Evolutionary conservation across 345 rosid genomes (phyloP).

Genomic region (Arabis alpina): DNA sequence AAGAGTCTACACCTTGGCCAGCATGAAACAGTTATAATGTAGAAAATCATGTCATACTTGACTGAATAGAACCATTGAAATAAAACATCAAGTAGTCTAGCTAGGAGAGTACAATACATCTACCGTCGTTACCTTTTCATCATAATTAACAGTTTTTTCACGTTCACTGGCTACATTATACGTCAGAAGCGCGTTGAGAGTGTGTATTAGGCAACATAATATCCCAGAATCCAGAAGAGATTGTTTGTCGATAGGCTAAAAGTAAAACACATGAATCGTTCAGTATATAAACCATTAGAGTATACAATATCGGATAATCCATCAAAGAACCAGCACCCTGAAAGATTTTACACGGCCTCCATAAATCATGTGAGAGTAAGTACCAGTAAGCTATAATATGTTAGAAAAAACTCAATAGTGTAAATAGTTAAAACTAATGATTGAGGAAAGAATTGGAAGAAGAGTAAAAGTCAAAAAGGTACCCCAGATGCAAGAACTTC

Average conservation of each 20-base stretch:
- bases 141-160: constrained; percentile 41
- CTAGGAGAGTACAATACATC: constrained; percentile 45
- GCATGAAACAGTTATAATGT: constrained; percentile 14
- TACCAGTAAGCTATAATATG: constrained; percentile 23
- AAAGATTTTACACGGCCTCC: constrained; percentile 19
- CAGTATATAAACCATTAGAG: constrained; percentile 23
- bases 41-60: constrained; percentile 5
- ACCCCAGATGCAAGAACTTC: constrained; percentile 94
- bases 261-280: constrained; percentile 27
- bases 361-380: constrained; percentile 12
- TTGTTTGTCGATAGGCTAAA: constrained; percentile 87
- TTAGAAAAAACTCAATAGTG: not conserved
- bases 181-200: constrained; percentile 68
- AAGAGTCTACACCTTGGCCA: constrained; percentile 5
- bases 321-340: constrained; percentile 24
- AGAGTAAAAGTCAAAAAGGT: constrained; percentile 40
- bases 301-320: not conserved
- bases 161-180: constrained; percentile 49
- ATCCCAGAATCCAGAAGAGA: constrained; percentile 97
- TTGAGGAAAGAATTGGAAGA: constrained; percentile 12
- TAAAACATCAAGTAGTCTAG: constrained; percentile 66
- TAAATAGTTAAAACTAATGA: constrained; percentile 4
- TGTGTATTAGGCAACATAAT: constrained; percentile 85
- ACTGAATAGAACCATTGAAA: constrained; percentile 22
- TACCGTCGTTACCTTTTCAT: constrained; percentile 46